phyloP scores from a whole-genome alignment of 805 yeast species.

The Candida fluviatilis region DNA sequence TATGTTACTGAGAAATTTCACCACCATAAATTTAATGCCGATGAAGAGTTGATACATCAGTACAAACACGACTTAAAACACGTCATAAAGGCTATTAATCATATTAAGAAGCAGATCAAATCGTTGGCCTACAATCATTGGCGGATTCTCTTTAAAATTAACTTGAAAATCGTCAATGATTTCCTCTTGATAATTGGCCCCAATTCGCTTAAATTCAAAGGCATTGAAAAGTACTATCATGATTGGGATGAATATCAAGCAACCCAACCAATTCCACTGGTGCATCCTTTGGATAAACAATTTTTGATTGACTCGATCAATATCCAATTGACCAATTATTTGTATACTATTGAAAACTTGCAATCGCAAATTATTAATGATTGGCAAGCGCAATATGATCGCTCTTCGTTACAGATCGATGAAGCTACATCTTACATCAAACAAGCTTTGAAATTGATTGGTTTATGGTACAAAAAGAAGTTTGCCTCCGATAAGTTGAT shows the following conservation, averaged over 20 bases:
- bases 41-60: conserved; percentile 36
- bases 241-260: conserved; percentile 27
- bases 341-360: conserved; percentile 17
- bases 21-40: conserved; percentile 18
- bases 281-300: conserved; percentile 36
- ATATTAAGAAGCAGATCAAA: conserved; percentile 24
- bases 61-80: conserved; percentile 42
- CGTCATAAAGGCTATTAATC: conserved; percentile 42
- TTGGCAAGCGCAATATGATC: conserved; percentile 22
- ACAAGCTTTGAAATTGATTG: conserved; percentile 35
- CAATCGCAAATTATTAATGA: conserved; percentile 14
- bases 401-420: conserved; percentile 29
- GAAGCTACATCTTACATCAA: conserved; percentile 38
- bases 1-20: conserved; percentile 3
- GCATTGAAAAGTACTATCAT: conserved; percentile 25
- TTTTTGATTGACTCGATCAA: conserved; percentile 19
- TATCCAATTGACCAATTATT: conserved; percentile 24
- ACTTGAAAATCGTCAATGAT: conserved; percentile 24
- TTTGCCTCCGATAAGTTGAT: conserved; percentile 36
- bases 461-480: conserved; percentile 42
- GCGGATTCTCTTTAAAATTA: conserved; percentile 29
- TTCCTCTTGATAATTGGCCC: conserved; percentile 30
- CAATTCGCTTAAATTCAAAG: conserved; percentile 32
- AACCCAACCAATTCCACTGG: conserved; percentile 21
- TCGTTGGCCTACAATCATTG: conserved; percentile 20